Evolutionary conservation across 2,329 filamentous ascomycete species (phyloP).

Genomic region (Xylogone sp.): DNA sequence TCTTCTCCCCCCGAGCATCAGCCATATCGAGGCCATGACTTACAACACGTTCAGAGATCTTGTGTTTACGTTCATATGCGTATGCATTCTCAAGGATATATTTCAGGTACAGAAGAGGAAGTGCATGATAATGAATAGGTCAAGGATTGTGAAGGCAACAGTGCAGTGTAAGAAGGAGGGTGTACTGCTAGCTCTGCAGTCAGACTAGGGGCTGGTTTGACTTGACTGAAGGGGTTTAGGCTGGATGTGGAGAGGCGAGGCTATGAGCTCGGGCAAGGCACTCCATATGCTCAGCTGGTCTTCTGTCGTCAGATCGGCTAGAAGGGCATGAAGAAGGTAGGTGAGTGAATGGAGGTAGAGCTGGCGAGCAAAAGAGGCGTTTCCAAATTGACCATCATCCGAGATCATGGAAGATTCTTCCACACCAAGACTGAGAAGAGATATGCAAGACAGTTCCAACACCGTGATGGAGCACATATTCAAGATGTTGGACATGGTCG

Average conservation of each 20-base stretch:
- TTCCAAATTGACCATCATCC: conserved; percentile 23
- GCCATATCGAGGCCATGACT: conserved; percentile 47
- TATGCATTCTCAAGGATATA: conserved; percentile 50
- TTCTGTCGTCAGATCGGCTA: conserved; percentile 49
- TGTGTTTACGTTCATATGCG: conserved; percentile 63
- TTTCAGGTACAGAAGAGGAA: conserved; percentile 59
- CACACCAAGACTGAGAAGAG: conserved; percentile 39
- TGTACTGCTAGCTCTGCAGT: no score
- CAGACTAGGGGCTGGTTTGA: no score
- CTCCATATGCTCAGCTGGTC: conserved; percentile 50
- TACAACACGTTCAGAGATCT: conserved; percentile 56
- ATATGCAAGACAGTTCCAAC: conserved; percentile 21
- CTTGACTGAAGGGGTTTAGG: neutral
- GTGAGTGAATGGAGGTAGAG: no score
- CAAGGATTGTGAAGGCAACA: conserved; percentile 52
- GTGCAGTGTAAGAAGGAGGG: conserved; percentile 55
- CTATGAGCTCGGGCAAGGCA: conserved; percentile 40
- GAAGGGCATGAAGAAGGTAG: no score
- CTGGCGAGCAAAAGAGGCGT: no score
- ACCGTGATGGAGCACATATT: conserved; percentile 21
- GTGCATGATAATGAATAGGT: conserved; percentile 55
- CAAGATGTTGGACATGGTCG: no score
- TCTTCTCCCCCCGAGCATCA: conserved; percentile 47
- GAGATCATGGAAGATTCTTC: conserved; percentile 37
- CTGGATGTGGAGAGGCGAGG: conserved; percentile 15